A percentile compares a stretch with the other conserved stretches of the same genome.
Conservation (phyloP, 495 filamentous ascomycete genomes). For the Lasiosphaeria hispida region DNA sequence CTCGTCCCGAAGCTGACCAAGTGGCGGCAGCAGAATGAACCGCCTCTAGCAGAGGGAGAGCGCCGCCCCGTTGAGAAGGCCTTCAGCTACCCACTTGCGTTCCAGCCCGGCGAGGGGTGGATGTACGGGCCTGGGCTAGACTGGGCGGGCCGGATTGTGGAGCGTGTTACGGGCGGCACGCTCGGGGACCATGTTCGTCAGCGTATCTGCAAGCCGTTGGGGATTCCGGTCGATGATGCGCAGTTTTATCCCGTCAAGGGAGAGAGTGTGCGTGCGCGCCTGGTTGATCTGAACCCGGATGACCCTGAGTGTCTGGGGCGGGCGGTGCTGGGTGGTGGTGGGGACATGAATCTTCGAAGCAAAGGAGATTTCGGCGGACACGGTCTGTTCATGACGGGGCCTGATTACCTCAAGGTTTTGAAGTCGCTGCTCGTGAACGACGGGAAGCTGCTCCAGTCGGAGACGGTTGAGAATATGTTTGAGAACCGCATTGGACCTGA, state of each 20-base stretch:
- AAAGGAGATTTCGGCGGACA: conserved; percentile 34
- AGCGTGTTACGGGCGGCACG: conserved; percentile 18
- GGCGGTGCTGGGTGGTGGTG: conserved; percentile 46
- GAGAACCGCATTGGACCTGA: conserved; percentile 18
- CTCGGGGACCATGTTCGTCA: conserved; percentile 22
- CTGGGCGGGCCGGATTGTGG: conserved; percentile 29
- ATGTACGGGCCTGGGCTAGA: conserved; percentile 31
- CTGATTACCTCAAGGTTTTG: conserved; percentile 19
- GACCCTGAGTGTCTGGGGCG: conserved; percentile 25
- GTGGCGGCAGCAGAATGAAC: conserved; percentile 22
- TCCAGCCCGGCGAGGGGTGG: conserved; percentile 29
- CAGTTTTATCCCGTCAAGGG: conserved; percentile 28
- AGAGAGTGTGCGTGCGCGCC: conserved; percentile 18
- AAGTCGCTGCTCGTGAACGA: conserved; percentile 27
- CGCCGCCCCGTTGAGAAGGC: conserved; percentile 24
- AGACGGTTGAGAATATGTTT: conserved; percentile 51
- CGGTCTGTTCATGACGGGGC: conserved; percentile 13
- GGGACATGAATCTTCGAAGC: conserved; percentile 20
- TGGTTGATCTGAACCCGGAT: conserved; percentile 27
- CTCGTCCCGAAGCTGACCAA: conserved; percentile 11
- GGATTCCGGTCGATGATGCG: conserved; percentile 37
- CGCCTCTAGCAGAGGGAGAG: conserved; percentile 12
- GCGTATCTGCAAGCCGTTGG: conserved; percentile 26
- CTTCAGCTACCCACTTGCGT: conserved; percentile 26
- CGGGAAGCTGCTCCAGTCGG: conserved; percentile 20